phyloP scores from a whole-genome alignment of 176 grass and related monocot species.

The Poa pratensis region DNA sequence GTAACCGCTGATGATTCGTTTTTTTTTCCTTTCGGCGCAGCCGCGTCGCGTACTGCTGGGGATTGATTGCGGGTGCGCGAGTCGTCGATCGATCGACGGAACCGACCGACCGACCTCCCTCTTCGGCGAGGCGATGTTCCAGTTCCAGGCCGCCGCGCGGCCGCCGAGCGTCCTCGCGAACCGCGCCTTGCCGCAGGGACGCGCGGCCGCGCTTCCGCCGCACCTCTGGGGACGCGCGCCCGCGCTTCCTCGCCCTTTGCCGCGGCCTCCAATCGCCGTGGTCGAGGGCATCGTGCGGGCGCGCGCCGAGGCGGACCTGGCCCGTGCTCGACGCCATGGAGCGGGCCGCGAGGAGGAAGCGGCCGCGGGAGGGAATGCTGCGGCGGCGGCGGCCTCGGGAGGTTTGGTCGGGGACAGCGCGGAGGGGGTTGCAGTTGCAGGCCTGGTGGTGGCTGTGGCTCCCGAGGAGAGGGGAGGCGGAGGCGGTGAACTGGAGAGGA shows the following conservation, averaged over 20 bases:
- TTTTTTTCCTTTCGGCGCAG: not conserved
- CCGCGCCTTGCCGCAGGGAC: not conserved
- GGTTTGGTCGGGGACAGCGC: not conserved
- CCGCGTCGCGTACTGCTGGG: not conserved
- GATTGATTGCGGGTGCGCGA: not conserved
- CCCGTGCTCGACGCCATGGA: not conserved
- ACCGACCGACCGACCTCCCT: not conserved
- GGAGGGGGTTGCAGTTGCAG: not conserved
- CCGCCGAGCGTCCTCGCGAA: not conserved
- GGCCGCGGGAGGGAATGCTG: not conserved
- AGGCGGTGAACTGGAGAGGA: not conserved
- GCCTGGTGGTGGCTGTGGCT: not conserved
- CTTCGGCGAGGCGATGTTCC: not conserved
- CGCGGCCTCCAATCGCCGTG: constrained; percentile 3
- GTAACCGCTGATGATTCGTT: not conserved
- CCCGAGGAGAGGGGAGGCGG: not conserved
- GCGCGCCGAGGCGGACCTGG: not conserved
- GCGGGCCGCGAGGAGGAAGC: not conserved
- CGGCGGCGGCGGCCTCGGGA: not conserved
- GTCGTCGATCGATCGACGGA: not conserved
- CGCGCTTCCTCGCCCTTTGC: constrained; percentile 1
- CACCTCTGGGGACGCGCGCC: not conserved
- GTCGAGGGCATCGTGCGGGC: not conserved
- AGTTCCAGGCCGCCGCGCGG: not conserved
- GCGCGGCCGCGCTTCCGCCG: not conserved